These are phyloP conservation scores for Allium cepa DNA, from an alignment of 106 monocot genomes.

Conservation along the genomic window DNA sequence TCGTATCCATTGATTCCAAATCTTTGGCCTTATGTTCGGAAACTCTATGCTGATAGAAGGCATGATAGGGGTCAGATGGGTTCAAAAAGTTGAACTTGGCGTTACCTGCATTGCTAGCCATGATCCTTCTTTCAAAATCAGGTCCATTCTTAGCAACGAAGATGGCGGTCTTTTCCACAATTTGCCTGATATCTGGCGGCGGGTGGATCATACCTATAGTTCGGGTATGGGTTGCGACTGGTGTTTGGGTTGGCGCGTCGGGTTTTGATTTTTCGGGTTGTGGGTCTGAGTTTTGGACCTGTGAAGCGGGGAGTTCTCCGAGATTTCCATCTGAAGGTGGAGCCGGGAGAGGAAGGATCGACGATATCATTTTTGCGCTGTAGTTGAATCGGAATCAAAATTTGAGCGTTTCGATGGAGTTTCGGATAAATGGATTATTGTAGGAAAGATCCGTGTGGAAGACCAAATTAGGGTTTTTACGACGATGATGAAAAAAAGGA, in stretches of 20 bases:
- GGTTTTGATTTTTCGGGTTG: neutral
- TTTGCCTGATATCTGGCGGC: slow-evolving; percentile 83
- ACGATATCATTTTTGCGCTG: slow-evolving; percentile 17
- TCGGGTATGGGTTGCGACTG: slow-evolving; percentile 85
- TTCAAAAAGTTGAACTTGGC: slow-evolving; percentile 87
- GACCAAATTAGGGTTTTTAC: too few species aligned
- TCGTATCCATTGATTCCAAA: slow-evolving; percentile 18
- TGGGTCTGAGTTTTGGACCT: slow-evolving; percentile 14
- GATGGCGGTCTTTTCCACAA: slow-evolving; percentile 88
- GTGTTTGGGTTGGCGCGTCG: slow-evolving; percentile 20
- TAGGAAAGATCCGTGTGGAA: too few species aligned
- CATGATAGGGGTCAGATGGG: slow-evolving; percentile 82
- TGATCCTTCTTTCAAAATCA: slow-evolving; percentile 81
- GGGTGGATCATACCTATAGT: slow-evolving; percentile 95
- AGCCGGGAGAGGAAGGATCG: slow-evolving; percentile 70
- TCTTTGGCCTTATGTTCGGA: slow-evolving; percentile 47
- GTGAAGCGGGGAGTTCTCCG: slow-evolving; percentile 40
- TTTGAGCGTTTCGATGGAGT: too few species aligned
- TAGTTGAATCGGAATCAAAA: too few species aligned
- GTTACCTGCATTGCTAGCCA: slow-evolving; percentile 70
- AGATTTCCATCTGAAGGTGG: slow-evolving; percentile 62
- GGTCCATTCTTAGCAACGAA: slow-evolving; percentile 94
- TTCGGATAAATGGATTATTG: too few species aligned
- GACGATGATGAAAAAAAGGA: too few species aligned
- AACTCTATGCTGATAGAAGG: slow-evolving; percentile 86